Percentiles rank a stretch among this genome's conserved stretches.
phyloP scores from a whole-genome alignment of 345 rosid species.

The Citrus maxima region DNA sequence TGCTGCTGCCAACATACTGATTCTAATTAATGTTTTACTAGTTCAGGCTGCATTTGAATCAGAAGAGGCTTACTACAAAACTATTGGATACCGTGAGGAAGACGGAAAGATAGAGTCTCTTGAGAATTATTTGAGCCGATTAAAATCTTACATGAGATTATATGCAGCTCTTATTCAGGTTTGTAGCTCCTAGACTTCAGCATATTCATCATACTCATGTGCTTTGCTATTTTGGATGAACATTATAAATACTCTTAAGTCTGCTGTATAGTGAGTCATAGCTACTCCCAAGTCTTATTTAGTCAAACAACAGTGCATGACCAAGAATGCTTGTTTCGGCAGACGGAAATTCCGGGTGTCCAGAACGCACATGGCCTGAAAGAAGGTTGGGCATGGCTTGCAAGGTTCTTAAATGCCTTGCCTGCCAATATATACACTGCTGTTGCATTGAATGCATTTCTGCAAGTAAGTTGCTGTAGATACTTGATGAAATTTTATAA shows the following conservation, averaged over 20 bases:
- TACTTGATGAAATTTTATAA: neutral
- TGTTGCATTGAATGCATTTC: slow-evolving; percentile 70
- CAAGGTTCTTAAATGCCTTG: slow-evolving; percentile 30
- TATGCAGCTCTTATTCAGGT: slow-evolving; percentile 97
- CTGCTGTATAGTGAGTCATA: neutral
- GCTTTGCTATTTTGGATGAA: neutral
- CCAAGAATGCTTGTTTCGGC: slow-evolving; percentile 20
- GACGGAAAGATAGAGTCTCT: slow-evolving; percentile 49
- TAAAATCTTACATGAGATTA: slow-evolving; percentile 68
- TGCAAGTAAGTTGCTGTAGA: slow-evolving; percentile 43
- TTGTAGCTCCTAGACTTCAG: slow-evolving; percentile 8
- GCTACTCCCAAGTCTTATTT: neutral
- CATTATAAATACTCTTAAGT: neutral
- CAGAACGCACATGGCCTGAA: slow-evolving; percentile 60
- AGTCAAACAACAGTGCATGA: slow-evolving; percentile 12
- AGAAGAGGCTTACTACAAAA: slow-evolving; percentile 51
- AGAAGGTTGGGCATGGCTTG: slow-evolving; percentile 20
- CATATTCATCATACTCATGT: neutral
- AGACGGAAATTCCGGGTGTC: slow-evolving; percentile 61
- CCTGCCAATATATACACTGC: slow-evolving; percentile 72
- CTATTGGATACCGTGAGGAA: slow-evolving; percentile 46
- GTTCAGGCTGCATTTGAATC: slow-evolving; percentile 68
- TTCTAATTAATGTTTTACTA: slow-evolving; percentile 11
- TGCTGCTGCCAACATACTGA: neutral
- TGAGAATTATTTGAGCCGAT: slow-evolving; percentile 43